phyloP scores from a whole-genome alignment of 768 basidiomycete species.

The Collybia sp. region DNA sequence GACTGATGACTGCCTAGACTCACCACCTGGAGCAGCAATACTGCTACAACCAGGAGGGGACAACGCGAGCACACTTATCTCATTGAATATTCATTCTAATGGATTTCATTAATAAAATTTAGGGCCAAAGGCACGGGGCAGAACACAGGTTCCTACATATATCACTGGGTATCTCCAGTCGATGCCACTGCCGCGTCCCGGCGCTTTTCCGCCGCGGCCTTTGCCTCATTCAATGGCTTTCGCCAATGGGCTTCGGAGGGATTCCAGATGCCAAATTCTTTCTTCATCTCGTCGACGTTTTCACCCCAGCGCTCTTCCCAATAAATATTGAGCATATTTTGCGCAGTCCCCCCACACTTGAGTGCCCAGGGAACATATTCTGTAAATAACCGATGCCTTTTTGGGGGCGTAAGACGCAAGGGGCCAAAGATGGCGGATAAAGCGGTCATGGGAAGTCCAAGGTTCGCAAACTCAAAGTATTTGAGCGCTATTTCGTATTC shows the following conservation, averaged over 20 bases:
- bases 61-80: too few species aligned
- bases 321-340: slow-evolving; percentile 82
- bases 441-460: slow-evolving; percentile 84
- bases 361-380: slow-evolving; percentile 95
- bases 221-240: slow-evolving; percentile 59
- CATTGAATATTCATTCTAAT: too few species aligned
- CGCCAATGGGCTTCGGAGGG: slow-evolving; percentile 74
- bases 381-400: slow-evolving; percentile 54
- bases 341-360: slow-evolving; percentile 69
- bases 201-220: slow-evolving; percentile 38
- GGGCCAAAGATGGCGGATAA: slow-evolving; percentile 80
- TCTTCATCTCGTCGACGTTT: slow-evolving; percentile 76
- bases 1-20: too few species aligned
- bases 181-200: background rate
- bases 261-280: slow-evolving; percentile 81
- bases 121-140: too few species aligned
- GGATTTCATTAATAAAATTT: too few species aligned
- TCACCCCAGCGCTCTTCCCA: slow-evolving; percentile 96
- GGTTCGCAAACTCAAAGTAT: slow-evolving; percentile 89
- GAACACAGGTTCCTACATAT: too few species aligned
- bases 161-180: too few species aligned
- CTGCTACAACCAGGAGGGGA: too few species aligned
- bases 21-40: too few species aligned
- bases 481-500: slow-evolving; percentile 93
- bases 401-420: slow-evolving; percentile 55